These are phyloP conservation scores for Alternaria metachromatica DNA, from an alignment of 2,329 filamentous ascomycete genomes.

Conservation along the genomic window DNA sequence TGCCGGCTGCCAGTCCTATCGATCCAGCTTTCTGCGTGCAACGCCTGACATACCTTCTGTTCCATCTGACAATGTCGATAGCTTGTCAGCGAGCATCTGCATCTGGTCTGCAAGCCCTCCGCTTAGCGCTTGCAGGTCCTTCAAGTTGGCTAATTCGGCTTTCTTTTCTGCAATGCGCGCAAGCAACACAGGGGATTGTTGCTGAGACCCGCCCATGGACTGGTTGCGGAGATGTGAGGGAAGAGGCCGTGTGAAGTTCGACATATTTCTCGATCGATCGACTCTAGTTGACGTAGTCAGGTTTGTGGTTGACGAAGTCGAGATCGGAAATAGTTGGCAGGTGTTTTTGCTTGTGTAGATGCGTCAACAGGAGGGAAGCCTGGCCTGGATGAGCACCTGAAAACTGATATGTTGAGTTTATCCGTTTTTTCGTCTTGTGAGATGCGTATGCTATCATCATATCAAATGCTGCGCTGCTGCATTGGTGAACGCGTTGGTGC, in stretches of 20 bases:
- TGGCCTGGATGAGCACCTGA: no score
- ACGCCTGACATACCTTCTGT: slow-evolving; percentile 69
- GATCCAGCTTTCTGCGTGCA: background rate
- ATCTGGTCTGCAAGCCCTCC: slow-evolving; percentile 81
- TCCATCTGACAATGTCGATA: slow-evolving; percentile 78
- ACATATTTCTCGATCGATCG: slow-evolving; percentile 32
- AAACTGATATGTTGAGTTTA: background rate
- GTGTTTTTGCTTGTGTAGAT: background rate
- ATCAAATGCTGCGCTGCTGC: background rate
- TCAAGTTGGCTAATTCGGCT: slow-evolving; percentile 78
- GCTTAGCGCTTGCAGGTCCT: slow-evolving; percentile 78
- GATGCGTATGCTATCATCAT: background rate
- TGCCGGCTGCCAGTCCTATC: background rate
- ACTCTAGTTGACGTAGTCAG: background rate
- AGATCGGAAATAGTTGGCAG: background rate
- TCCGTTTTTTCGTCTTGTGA: background rate
- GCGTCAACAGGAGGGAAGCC: background rate
- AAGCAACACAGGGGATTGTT: slow-evolving; percentile 73
- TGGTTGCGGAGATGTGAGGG: slow-evolving; percentile 69
- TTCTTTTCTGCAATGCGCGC: slow-evolving; percentile 86
- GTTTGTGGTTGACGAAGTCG: background rate
- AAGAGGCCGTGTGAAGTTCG: slow-evolving; percentile 54
- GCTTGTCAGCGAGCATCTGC: slow-evolving; percentile 79
- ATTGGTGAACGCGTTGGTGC: slow-evolving; percentile 21
- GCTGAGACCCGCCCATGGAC: slow-evolving; percentile 48